Conservation (phyloP, 2,329 filamentous ascomycete species). For the Aspergillus awamori region DNA sequence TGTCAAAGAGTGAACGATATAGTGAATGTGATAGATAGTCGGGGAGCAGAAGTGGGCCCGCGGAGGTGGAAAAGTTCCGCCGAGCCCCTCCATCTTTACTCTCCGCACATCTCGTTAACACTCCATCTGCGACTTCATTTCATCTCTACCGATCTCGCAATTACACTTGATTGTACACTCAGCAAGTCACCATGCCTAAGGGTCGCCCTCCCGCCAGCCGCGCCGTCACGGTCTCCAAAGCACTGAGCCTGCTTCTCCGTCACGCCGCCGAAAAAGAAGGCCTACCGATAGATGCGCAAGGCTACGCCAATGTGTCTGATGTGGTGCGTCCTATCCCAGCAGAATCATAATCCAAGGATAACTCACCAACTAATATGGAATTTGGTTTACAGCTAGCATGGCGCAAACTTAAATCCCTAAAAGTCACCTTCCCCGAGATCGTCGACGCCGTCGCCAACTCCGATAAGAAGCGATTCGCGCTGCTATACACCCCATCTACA, state of each 20-base stretch:
- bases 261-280: constrained; percentile 65
- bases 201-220: constrained; percentile 25
- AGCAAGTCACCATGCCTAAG: constrained; percentile 9
- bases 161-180: too few relatives aligned
- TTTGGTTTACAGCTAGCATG: constrained; percentile 53
- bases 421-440: constrained; percentile 76
- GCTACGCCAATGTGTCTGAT: constrained; percentile 63
- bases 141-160: neutral
- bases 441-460: constrained; percentile 69
- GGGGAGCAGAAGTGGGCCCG: neutral
- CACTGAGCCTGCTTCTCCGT: constrained; percentile 54
- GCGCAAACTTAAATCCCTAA: constrained; percentile 65
- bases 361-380: neutral
- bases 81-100: neutral
- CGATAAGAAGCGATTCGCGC: constrained; percentile 87
- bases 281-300: constrained; percentile 59
- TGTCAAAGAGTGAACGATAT: too few relatives aligned
- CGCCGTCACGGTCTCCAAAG: constrained; percentile 45
- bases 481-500: constrained; percentile 60
- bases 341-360: neutral
- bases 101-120: neutral
- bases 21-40: neutral
- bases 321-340: constrained; percentile 49
- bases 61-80: neutral
- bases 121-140: neutral